phyloP scores from a whole-genome alignment of 2,329 filamentous ascomycete species.

The Epichloe uncinata region DNA sequence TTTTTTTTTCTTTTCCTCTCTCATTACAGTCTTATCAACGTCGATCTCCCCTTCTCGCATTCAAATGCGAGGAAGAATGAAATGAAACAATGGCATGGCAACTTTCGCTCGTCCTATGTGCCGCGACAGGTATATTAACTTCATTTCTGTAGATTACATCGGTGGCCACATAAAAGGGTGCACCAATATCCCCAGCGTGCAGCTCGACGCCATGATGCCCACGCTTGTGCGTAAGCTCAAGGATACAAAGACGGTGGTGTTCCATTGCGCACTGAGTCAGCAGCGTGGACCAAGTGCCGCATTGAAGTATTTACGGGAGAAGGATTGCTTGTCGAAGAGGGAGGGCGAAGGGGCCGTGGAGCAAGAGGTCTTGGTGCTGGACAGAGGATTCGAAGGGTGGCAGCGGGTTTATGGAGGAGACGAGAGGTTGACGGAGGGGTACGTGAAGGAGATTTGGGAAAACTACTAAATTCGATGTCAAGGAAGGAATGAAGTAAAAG shows the following conservation, averaged over 20 bases:
- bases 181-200: constrained; percentile 58
- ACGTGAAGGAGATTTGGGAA: constrained; percentile 73
- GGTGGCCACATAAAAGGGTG: constrained; percentile 78
- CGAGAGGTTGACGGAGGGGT: constrained; percentile 68
- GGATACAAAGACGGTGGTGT: constrained; percentile 73
- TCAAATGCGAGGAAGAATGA: too few relatives aligned
- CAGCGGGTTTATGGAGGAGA: constrained; percentile 74
- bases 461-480: constrained; percentile 26
- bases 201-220: constrained; percentile 64
- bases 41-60: too few relatives aligned
- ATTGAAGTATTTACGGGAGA: constrained; percentile 62
- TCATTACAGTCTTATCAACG: too few relatives aligned
- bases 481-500: too few relatives aligned
- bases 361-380: constrained; percentile 71
- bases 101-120: too few relatives aligned
- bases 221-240: constrained; percentile 68
- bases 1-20: neutral
- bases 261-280: constrained; percentile 89
- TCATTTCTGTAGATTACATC: constrained; percentile 52
- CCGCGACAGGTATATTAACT: neutral
- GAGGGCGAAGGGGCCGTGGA: constrained; percentile 14
- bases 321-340: constrained; percentile 34
- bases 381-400: constrained; percentile 79
- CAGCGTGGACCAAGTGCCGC: constrained; percentile 80
- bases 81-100: too few relatives aligned